Percentiles rank a stretch among this genome's conserved stretches.
These are phyloP conservation scores for Tulasnella sp. DNA, from an alignment of 768 basidiomycete genomes.

Conservation along the genomic window DNA sequence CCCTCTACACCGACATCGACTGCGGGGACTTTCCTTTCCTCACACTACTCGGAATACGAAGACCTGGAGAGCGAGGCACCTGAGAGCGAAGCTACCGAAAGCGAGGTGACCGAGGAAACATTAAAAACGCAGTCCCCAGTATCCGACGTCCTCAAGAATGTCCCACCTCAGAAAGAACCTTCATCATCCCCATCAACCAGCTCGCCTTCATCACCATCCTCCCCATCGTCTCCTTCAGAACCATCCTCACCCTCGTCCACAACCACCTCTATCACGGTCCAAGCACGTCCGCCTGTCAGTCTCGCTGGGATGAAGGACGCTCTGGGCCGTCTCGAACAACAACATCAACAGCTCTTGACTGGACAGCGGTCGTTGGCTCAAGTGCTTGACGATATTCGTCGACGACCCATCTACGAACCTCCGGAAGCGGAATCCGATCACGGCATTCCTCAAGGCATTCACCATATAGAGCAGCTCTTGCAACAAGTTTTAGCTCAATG, in stretches of 20 bases:
- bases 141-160: conserved; percentile 21
- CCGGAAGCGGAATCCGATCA: conserved; percentile 38
- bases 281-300: conserved; percentile 19
- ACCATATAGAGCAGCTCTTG: conserved; percentile 30
- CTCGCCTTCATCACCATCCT: conserved; percentile 26
- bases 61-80: conserved; percentile 27
- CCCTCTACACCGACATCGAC: conserved; percentile 31
- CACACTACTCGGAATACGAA: conserved; percentile 69
- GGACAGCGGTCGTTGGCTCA: conserved; percentile 55
- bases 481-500: conserved; percentile 22
- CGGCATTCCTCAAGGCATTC: conserved; percentile 31
- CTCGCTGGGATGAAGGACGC: conserved; percentile 44
- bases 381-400: conserved; percentile 54
- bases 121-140: neutral
- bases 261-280: conserved; percentile 28
- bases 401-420: conserved; percentile 35
- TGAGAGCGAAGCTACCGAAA: neutral
- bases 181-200: conserved; percentile 31
- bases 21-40: conserved; percentile 42
- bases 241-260: conserved; percentile 37
- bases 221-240: conserved; percentile 32
- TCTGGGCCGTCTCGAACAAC: conserved; percentile 50
- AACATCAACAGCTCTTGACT: conserved; percentile 52
- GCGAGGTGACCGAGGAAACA: neutral
- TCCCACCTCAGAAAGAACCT: conserved; percentile 17